Evolutionary conservation across 176 grass and related monocot genomes (phyloP), one percentile per base, ranked within the genome.

Genomic region (Musa acuminata): DNA sequence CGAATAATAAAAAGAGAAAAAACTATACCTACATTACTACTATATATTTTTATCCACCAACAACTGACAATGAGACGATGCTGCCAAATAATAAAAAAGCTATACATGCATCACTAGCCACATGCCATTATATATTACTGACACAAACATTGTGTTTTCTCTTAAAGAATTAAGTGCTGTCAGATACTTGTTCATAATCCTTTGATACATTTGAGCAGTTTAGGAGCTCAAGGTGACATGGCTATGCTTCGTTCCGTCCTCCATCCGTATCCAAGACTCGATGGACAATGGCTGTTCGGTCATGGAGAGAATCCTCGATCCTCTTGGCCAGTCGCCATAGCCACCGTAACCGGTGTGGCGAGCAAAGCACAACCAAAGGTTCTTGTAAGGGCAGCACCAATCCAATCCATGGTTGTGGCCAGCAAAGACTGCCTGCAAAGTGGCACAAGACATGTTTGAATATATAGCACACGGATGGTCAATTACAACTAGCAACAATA

Each of bases 321-420:
- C 93, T 77, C 72, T 87, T 1, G 85, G 83, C 93, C 90, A 97
- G 71, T 48, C 17, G 50, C 90, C 93, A 13, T 97, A 97, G 1
- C 90, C 90, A 0, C 90, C 90, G 52, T 97, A 83, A 12, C 93
- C 93, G 0, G 90, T 90, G 78, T 97, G 93, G 0, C 87, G 90
- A 8, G 87, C 87, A 79, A 90, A 97, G 11, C 94, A 97, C 1
- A 97, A 59, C 90, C 87, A 97, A 3, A 97, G 80, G 8, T 62
- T 74, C 62, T 90, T 80, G 25, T 88, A 85, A 3, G 94, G 87
- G 82, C 90, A 97, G 76, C 90, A 97, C 94, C 94, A 97, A 49
- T 97, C 90, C 49, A 97, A 77, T 4, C 90, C 90, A 71, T 97
- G 94, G 74, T 97, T 97, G 80, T 93, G 94, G 53, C 90, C 94